Conservation (phyloP, 2,329 filamentous ascomycete species). For the Diaporthe velutina region DNA sequence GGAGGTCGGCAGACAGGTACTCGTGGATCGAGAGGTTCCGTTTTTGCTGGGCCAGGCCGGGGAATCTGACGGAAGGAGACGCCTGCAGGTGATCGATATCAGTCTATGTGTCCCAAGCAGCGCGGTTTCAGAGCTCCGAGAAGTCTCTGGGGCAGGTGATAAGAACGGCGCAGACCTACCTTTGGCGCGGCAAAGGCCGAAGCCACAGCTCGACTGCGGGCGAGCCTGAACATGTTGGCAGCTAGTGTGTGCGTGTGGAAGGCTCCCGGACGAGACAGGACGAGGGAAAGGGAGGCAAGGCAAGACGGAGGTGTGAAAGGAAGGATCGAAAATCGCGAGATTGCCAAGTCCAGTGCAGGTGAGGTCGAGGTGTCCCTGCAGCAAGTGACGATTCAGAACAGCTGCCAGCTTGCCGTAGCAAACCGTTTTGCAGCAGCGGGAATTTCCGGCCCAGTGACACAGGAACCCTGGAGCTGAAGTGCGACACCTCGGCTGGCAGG, state of each 20-base stretch:
- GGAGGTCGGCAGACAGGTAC: constrained; percentile 93
- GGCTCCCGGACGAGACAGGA: constrained; percentile 14
- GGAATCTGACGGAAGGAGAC: constrained; percentile 66
- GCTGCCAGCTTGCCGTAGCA: constrained; percentile 30
- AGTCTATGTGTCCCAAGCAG: constrained; percentile 31
- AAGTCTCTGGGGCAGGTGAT: constrained; percentile 25
- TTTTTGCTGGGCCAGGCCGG: constrained; percentile 81
- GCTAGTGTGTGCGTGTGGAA: constrained; percentile 38
- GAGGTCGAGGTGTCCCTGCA: constrained; percentile 32
- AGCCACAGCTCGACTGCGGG: constrained; percentile 83
- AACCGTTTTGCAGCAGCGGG: constrained; percentile 32
- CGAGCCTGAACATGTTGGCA: constrained; percentile 85
- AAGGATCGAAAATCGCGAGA: constrained; percentile 37
- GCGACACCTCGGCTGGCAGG: constrained; percentile 19
- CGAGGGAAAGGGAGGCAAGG: constrained; percentile 25
- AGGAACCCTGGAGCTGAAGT: background rate
- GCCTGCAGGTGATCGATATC: constrained; percentile 50
- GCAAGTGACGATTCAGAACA: constrained; percentile 36
- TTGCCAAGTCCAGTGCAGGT: constrained; percentile 26
- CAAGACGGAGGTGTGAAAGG: constrained; percentile 38
- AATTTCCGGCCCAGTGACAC: constrained; percentile 31
- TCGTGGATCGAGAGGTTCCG: constrained; percentile 97
- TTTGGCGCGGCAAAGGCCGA: constrained; percentile 83
- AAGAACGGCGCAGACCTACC: constrained; percentile 63
- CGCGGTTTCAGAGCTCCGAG: constrained; percentile 13